Evolutionary conservation across 805 yeast genomes (phyloP), one percentile per base, ranked within the genome.

Genomic region (Kuraishia molischiana): DNA sequence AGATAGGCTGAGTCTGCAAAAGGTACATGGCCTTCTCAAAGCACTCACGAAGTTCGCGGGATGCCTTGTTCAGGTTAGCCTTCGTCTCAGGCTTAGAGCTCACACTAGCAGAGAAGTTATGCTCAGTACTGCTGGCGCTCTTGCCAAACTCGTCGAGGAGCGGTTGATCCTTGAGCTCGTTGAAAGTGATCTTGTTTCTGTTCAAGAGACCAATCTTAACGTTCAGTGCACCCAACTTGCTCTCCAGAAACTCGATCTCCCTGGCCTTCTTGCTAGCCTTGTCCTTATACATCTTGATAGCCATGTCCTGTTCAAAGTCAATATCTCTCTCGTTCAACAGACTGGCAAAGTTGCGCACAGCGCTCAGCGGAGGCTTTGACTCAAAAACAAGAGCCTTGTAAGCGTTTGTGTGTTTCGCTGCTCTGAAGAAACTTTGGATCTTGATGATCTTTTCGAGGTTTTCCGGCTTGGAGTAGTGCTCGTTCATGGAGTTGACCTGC

Each of bases 11-110:
- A 0, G 95, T 83, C 54, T 92, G 97, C 32, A 92, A 56, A 19
- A 90, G 59, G 51, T 81, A 92, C 47, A 92, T 79, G 37, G 90
- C 52, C 18, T 84, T 81, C 48, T 81, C 95, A 56, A 82, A 84
- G 1, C 75, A 56, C 42, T 79, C 87, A 36, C 78, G 63, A 41
- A 85, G 66, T 19, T 66, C 66, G 41, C 68, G 62, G 9, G 72
- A 55, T 3, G 69, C 56, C 39, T 64, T 65, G 43, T 57, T 62
- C 46, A 58, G 57, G 43, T 4, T 24, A 19, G 22, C 31, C 19
- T 5, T 10, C 13, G 22, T 4, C 29, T 19, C 28, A 15, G 33
- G 19, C 14, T n/a, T 19, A 11, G 24, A 15, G 3, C 38, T 26
- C 8, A 15, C 13, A 17, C 38, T 24, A 22, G 38, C 10, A 28